Evolutionary conservation across 176 grass and related monocot genomes (phyloP), one percentile per base, ranked within the genome.

Genomic region (Panicum miliaceum): DNA sequence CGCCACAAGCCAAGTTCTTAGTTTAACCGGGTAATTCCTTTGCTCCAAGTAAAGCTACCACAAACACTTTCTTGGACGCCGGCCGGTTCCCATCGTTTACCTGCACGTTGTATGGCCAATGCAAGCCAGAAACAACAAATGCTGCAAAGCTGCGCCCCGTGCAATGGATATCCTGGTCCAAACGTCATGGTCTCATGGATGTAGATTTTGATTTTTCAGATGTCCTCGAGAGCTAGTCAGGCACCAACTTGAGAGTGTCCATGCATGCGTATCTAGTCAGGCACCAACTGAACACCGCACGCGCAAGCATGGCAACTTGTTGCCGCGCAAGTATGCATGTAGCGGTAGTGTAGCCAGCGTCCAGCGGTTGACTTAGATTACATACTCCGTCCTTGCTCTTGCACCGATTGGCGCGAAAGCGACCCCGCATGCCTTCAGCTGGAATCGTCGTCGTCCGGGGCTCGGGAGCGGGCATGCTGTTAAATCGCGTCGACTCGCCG

Each of bases 401-500:
- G 81, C 67, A 70, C 69, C 70, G 76, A 68, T 50, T 81, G 41
- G 14, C 41, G 52, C 41, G 51, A 85, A 81, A 61, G 77, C 34
- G 77, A 75, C 15, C 35, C 6, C 19, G 54, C 16, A 65, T 81
- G 52, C 14, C 77, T 89, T 81, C 27, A 22, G 77, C 62, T 43
- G 6, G 70, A 89, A 69, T 89, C 82, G 70, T 89, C 70, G 13
- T 65, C 29, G 66, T 12, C 36, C 35, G 65, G 37, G 36, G 2
- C 19, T 5, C 22, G 41, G 5, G 27, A 8, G 69, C 10, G 15
- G 42, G 22, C 43, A 62, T 43, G 77, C 7, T 64, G 42, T 71
- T 82, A 82, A 29, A 85, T 77, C 71, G 70, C 25, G 78, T 63
- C 52, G n/a, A 81, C 61, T 12, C 68, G n/a, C 52, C 70, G 62